phyloP scores from a whole-genome alignment of 257 asterid species.

The Pogostemon cablin region DNA sequence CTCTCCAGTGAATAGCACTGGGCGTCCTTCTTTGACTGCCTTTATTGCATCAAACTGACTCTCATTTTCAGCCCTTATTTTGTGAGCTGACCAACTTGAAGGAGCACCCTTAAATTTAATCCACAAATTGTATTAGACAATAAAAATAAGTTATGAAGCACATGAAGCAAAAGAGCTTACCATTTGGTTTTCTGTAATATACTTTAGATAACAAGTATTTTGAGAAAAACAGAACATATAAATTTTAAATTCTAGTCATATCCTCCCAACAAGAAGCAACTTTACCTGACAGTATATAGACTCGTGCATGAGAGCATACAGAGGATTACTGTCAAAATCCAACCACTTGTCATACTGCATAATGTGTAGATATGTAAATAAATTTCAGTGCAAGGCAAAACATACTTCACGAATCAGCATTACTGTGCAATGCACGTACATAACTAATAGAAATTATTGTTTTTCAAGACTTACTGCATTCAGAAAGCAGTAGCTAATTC shows the following conservation, averaged over 20 bases:
- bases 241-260: conserved; percentile 6
- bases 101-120: conserved; percentile 65
- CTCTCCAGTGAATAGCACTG: conserved; percentile 93
- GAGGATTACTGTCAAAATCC: conserved; percentile 76
- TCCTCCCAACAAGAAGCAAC: conserved; percentile 24
- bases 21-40: conserved; percentile 72
- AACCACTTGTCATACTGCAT: conserved; percentile 91
- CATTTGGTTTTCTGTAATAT: not conserved
- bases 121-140: conserved; percentile 36
- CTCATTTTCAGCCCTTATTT: conserved; percentile 63
- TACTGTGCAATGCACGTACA: not conserved
- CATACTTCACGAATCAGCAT: conserved; percentile 12
- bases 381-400: not conserved
- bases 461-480: conserved; percentile 67
- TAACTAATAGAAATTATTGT: not conserved
- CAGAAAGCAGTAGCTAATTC: conserved; percentile 76
- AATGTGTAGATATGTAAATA: conserved; percentile 34
- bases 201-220: conserved; percentile 6
- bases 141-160: conserved; percentile 5
- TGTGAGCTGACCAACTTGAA: conserved; percentile 90
- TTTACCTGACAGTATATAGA: conserved; percentile 91
- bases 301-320: conserved; percentile 90
- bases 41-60: conserved; percentile 70
- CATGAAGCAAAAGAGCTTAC: not conserved
- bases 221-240: not conserved